Evolutionary conservation across 345 rosid species (phyloP).

Genomic region (Eutrema heterophyllum): DNA sequence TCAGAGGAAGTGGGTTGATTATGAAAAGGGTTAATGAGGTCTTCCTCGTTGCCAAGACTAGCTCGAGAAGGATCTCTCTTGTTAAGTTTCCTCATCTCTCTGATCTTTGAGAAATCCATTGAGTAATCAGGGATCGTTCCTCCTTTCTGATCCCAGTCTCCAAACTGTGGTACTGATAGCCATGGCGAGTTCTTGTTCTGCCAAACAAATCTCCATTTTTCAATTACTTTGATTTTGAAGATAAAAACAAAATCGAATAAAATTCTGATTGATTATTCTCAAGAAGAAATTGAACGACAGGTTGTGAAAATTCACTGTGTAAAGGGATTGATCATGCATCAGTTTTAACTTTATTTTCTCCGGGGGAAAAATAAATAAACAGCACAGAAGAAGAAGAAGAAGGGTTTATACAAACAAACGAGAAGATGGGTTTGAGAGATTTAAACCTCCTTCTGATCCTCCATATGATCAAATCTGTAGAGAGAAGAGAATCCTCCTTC

Average conservation of each 20-base stretch:
- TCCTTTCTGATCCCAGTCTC: constrained; percentile 97
- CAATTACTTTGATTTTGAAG: background rate
- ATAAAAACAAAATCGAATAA: background rate
- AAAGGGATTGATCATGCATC: background rate
- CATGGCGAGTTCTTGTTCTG: constrained; percentile 67
- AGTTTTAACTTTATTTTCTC: too few relatives aligned
- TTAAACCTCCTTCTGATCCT: constrained; percentile 57
- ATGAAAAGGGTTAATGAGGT: constrained; percentile 57
- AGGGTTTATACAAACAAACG: background rate
- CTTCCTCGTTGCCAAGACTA: constrained; percentile 92
- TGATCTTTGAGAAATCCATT: constrained; percentile 78
- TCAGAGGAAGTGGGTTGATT: constrained; percentile 16
- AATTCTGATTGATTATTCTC: background rate
- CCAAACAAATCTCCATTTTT: background rate
- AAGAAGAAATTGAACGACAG: background rate
- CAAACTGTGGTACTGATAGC: constrained; percentile 96
- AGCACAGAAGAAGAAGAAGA: background rate
- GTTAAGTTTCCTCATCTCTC: constrained; percentile 94
- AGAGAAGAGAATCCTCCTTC: background rate
- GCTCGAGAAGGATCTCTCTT: constrained; percentile 86
- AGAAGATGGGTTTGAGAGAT: background rate
- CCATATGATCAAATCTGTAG: constrained; percentile 38
- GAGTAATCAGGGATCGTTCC: constrained; percentile 78
- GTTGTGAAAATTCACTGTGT: background rate
- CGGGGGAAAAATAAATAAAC: background rate